Evolutionary conservation across 306 rosid species (phyloP).

Genomic region (Ammopiptanthus mongolicus): DNA sequence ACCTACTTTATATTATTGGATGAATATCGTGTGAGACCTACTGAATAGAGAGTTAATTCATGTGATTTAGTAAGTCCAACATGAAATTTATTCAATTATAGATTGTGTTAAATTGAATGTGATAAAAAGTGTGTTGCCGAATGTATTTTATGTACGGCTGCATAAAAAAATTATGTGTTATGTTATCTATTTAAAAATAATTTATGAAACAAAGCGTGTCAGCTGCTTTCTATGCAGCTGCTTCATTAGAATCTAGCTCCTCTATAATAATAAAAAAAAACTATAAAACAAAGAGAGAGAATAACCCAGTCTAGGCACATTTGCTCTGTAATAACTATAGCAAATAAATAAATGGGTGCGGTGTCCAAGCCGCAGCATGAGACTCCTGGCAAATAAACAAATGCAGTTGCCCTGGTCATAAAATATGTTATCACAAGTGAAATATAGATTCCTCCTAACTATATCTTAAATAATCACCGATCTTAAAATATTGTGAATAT

Average conservation of each 20-base stretch:
- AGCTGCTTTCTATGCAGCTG: background rate
- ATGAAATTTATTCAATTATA: too few species aligned
- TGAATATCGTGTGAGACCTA: too few species aligned
- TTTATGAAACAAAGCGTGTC: background rate
- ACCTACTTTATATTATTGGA: too few species aligned
- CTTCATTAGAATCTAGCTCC: background rate
- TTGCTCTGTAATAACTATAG: background rate
- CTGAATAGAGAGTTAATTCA: too few species aligned
- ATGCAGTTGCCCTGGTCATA: background rate
- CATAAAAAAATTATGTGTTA: background rate
- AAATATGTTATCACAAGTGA: background rate
- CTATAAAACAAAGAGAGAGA: background rate
- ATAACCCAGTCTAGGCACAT: background rate
- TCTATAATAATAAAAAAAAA: background rate
- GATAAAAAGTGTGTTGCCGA: too few species aligned
- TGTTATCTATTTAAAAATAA: constrained; percentile 1
- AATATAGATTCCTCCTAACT: background rate
- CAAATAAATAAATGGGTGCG: background rate
- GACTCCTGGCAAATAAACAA: background rate
- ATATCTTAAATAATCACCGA: background rate
- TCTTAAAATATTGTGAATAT: background rate
- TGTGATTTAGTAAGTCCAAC: too few species aligned
- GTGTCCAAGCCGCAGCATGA: background rate
- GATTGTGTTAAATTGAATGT: too few species aligned
- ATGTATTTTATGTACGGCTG: background rate